Evolutionary conservation across 106 monocot species (phyloP).

Genomic region (Allium fistulosum): DNA sequence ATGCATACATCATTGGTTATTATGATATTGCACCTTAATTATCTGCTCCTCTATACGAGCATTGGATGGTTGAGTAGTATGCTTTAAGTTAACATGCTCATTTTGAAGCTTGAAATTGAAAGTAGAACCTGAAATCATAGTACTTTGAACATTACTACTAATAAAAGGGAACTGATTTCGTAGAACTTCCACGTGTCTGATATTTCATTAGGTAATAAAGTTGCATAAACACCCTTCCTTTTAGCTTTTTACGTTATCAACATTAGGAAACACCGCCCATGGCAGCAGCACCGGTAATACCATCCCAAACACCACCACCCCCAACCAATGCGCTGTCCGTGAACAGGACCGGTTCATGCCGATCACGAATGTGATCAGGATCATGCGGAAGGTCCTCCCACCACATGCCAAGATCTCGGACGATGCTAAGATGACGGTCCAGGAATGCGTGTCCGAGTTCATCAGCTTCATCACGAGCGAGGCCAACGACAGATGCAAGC

Average conservation of each 20-base stretch:
- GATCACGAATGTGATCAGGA: constrained; percentile 64
- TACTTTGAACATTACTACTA: too few species aligned
- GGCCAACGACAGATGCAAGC: constrained; percentile 61
- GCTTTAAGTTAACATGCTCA: too few species aligned
- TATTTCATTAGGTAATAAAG: too few species aligned
- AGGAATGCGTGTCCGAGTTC: constrained; percentile 74
- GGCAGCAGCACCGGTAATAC: background rate
- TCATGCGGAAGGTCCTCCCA: constrained; percentile 60
- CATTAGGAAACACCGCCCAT: background rate
- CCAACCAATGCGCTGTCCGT: constrained; percentile 9
- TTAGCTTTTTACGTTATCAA: background rate
- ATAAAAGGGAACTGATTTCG: too few species aligned
- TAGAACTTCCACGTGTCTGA: too few species aligned
- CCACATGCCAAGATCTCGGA: constrained; percentile 64
- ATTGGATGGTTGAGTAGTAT: too few species aligned
- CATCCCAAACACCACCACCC: background rate
- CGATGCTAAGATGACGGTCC: constrained; percentile 66
- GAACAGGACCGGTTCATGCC: constrained; percentile 74
- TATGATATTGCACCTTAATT: too few species aligned
- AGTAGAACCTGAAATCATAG: too few species aligned
- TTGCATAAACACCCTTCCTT: too few species aligned
- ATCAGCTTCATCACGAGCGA: constrained; percentile 70
- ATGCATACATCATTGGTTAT: too few species aligned
- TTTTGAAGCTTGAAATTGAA: too few species aligned
- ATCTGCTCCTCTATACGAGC: too few species aligned